Evolutionary conservation across 2,329 filamentous ascomycete species (phyloP).

Genomic region (Diplocarpon rosae): DNA sequence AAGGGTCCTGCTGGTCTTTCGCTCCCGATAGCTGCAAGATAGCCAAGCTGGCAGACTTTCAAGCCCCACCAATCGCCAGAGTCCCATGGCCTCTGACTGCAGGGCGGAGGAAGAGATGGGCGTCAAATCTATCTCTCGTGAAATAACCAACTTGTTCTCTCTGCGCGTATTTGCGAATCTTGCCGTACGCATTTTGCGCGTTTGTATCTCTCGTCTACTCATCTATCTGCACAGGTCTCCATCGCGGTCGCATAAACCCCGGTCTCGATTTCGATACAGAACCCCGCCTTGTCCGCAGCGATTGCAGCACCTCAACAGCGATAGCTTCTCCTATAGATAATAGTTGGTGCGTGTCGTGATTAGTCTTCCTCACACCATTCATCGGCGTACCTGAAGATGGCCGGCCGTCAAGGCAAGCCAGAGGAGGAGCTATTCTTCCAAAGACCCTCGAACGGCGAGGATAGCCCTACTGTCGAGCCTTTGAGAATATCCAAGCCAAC

Average conservation of each 20-base stretch:
- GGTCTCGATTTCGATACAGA: slow-evolving; percentile 8
- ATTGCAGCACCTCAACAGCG: slow-evolving; percentile 20
- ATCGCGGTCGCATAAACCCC: slow-evolving; percentile 20
- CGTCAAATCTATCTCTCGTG: slow-evolving; percentile 5
- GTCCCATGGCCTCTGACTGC: too few relatives aligned
- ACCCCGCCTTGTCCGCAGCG: slow-evolving; percentile 17
- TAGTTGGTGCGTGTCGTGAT: slow-evolving; percentile 20
- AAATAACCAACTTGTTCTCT: slow-evolving; percentile 12
- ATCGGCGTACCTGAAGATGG: slow-evolving; percentile 23
- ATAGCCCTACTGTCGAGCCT: slow-evolving; percentile 73
- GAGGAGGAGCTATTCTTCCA: slow-evolving; percentile 77
- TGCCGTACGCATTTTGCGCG: slow-evolving; percentile 12
- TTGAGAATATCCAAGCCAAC: slow-evolving; percentile 75
- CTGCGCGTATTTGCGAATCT: neutral
- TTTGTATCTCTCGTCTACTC: slow-evolving; percentile 8
- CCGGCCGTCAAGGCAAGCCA: slow-evolving; percentile 46
- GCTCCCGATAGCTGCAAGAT: slow-evolving; percentile 2
- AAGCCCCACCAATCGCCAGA: slow-evolving; percentile 13
- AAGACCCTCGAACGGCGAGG: slow-evolving; percentile 34
- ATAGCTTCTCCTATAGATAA: slow-evolving; percentile 25
- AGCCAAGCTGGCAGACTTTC: slow-evolving; percentile 11
- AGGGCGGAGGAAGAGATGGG: slow-evolving; percentile 6
- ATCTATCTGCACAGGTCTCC: slow-evolving; percentile 7
- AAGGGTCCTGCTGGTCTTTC: neutral
- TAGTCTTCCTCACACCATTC: slow-evolving; percentile 17